These are phyloP conservation scores for Vigna trinervia DNA, from an alignment of 306 rosid genomes.

Conservation along the genomic window DNA sequence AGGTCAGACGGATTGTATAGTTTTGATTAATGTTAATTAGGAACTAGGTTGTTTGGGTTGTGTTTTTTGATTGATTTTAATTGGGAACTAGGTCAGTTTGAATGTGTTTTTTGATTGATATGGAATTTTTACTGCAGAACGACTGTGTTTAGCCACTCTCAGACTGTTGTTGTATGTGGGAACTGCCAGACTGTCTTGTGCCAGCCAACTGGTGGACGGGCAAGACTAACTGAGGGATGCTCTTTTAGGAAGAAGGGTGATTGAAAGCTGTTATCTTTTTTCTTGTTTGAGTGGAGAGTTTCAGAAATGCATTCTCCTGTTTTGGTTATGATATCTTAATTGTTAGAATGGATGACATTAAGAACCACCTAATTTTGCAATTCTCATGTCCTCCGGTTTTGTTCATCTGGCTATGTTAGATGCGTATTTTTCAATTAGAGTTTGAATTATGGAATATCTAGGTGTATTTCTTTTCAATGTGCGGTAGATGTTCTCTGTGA, in stretches of 20 bases:
- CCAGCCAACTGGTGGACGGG: slow-evolving; percentile 62
- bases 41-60: not conserved
- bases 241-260: slow-evolving; percentile 66
- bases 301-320: slow-evolving; percentile 12
- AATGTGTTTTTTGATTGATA: not conserved
- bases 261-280: slow-evolving; percentile 37
- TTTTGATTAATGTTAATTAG: not conserved
- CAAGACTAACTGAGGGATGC: slow-evolving; percentile 65
- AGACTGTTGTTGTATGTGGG: slow-evolving; percentile 61
- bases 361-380: not conserved
- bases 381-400: not conserved
- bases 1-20: too few species aligned
- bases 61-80: not conserved
- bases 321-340: slow-evolving; percentile 35
- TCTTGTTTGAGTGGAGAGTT: slow-evolving; percentile 25
- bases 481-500: too few species aligned
- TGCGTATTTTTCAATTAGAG: not conserved
- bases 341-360: slow-evolving; percentile 27
- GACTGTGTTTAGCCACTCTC: slow-evolving; percentile 65
- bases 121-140: slow-evolving; percentile 47
- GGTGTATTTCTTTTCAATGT: too few species aligned
- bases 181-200: slow-evolving; percentile 65
- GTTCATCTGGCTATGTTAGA: slow-evolving; percentile 11
- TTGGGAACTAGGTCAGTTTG: not conserved
- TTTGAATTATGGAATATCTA: too few species aligned